These are phyloP conservation scores for Epipyxis sp. DNA, from an alignment of 108 stramenopile genomes.

Conservation along the genomic window DNA sequence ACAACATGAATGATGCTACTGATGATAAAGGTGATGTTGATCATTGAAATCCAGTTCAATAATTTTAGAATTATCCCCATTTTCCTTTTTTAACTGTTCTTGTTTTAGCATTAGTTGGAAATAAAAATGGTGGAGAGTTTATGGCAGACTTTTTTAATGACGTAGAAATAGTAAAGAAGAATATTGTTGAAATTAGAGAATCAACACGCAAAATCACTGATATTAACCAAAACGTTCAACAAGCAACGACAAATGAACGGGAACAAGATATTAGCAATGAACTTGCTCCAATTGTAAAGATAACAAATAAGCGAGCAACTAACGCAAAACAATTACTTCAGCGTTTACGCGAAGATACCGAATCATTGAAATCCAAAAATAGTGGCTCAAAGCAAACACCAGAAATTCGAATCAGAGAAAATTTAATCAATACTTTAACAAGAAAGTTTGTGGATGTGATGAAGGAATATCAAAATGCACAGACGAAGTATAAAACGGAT, in stretches of 20 bases:
- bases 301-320: constrained; percentile 49
- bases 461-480: constrained; percentile 81
- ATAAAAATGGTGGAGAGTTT: not conserved
- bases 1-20: not conserved
- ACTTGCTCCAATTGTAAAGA: constrained; percentile 35
- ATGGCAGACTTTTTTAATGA: constrained; percentile 57
- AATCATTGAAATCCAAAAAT: constrained; percentile 42
- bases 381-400: constrained; percentile 34
- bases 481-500: constrained; percentile 92
- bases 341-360: constrained; percentile 55
- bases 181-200: constrained; percentile 49
- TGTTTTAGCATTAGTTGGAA: not conserved
- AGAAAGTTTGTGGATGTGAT: constrained; percentile 96
- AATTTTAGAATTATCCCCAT: not conserved
- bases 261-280: constrained; percentile 45
- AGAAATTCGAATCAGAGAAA: constrained; percentile 65
- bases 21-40: not conserved
- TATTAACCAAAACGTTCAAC: constrained; percentile 49
- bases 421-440: constrained; percentile 84
- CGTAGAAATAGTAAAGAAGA: constrained; percentile 50
- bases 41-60: not conserved
- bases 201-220: constrained; percentile 45
- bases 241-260: constrained; percentile 37
- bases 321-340: constrained; percentile 56
- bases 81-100: not conserved